Percentiles rank a stretch among this genome's conserved stretches.
Conservation (phyloP, 2,329 filamentous ascomycete species). For the Aspergillus fischeri region DNA sequence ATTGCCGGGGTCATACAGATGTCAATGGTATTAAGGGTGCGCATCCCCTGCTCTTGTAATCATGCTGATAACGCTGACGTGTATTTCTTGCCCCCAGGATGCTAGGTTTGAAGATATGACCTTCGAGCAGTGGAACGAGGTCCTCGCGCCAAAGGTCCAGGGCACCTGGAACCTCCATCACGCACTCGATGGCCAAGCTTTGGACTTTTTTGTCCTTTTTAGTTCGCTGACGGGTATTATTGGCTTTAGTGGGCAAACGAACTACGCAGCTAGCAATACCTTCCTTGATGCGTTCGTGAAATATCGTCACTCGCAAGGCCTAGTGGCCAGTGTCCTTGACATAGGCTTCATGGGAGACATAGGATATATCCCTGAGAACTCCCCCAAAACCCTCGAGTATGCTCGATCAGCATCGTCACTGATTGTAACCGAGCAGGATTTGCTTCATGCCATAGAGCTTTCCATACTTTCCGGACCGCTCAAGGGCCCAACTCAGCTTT, state of each 20-base stretch:
- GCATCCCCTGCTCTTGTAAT: no score
- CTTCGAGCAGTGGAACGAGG: neutral
- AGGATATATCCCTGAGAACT: no score
- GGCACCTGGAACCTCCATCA: neutral
- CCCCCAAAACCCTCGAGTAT: no score
- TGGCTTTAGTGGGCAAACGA: neutral
- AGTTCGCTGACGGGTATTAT: neutral
- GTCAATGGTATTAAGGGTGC: conserved; percentile 13
- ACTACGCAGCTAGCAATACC: neutral
- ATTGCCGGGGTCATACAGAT: conserved; percentile 20
- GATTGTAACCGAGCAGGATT: no score
- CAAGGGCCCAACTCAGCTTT: no score
- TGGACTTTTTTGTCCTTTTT: neutral
- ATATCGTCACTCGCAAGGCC: neutral
- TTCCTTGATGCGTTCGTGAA: neutral
- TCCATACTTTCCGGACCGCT: no score
- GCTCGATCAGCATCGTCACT: no score
- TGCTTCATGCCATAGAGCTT: no score
- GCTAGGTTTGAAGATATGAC: neutral
- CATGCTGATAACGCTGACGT: no score
- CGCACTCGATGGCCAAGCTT: neutral
- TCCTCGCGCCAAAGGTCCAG: neutral
- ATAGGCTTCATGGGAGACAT: neutral
- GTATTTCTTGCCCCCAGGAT: no score
- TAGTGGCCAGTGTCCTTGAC: neutral